Conservation (phyloP, 2,329 filamentous ascomycete species). For the Thyridium curvatum region DNA sequence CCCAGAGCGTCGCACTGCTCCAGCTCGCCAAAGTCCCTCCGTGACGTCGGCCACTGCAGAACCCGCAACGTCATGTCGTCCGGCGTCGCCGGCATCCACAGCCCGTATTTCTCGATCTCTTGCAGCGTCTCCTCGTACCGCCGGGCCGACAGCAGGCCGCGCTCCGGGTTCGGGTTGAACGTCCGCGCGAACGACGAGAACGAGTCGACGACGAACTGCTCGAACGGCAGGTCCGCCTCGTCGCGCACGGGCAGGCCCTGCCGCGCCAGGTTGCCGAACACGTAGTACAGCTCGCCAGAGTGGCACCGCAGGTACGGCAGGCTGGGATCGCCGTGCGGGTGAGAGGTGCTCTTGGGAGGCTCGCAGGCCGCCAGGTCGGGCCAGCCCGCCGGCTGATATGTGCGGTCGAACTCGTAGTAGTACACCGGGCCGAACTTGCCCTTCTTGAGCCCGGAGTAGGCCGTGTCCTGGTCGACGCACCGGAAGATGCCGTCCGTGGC, state of each 20-base stretch:
- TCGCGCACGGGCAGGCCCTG: slow-evolving; percentile 39
- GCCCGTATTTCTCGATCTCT: slow-evolving; percentile 18
- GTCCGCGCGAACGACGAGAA: slow-evolving; percentile 44
- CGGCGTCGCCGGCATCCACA: slow-evolving; percentile 27
- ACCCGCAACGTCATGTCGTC: slow-evolving; percentile 34
- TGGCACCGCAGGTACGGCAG: slow-evolving; percentile 46
- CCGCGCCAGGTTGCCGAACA: slow-evolving; percentile 43
- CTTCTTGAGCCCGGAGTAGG: slow-evolving; percentile 38
- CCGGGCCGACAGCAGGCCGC: slow-evolving; percentile 34
- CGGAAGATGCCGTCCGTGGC: slow-evolving; percentile 54
- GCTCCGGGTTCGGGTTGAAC: slow-evolving; percentile 43
- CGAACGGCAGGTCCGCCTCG: slow-evolving; percentile 27
- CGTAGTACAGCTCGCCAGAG: slow-evolving; percentile 47
- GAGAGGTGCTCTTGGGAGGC: slow-evolving; percentile 25
- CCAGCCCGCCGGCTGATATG: slow-evolving; percentile 45
- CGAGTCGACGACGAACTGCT: slow-evolving; percentile 35
- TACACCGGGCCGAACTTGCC: slow-evolving; percentile 42
- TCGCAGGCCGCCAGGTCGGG: slow-evolving; percentile 45
- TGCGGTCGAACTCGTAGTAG: slow-evolving; percentile 55
- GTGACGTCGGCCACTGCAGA: slow-evolving; percentile 34
- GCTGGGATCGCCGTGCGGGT: slow-evolving; percentile 33
- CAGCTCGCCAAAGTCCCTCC: slow-evolving; percentile 37
- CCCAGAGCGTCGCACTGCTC: slow-evolving; percentile 42
- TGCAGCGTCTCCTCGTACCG: slow-evolving; percentile 24
- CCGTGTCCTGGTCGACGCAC: slow-evolving; percentile 53